Conservation (phyloP, 495 filamentous ascomycete species). For the Podospora anserina region DNA sequence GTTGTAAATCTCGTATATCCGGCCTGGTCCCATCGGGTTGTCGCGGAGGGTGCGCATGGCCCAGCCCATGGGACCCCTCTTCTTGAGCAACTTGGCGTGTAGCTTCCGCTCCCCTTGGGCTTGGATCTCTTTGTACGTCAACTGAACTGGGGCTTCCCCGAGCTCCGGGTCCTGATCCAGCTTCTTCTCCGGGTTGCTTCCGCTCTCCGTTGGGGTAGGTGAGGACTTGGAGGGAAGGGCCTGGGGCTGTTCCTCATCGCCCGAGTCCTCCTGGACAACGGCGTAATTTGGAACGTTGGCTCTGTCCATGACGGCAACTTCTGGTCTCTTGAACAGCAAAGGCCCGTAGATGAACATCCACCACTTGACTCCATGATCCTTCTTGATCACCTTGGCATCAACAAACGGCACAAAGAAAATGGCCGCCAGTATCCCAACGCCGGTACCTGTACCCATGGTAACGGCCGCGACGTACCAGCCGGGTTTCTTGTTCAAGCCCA, state of each 20-base stretch:
- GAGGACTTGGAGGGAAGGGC: slow-evolving; percentile 19
- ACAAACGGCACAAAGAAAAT: slow-evolving; percentile 65
- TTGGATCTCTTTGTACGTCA: slow-evolving; percentile 55
- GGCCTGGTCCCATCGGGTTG: slow-evolving; percentile 63
- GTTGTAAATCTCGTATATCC: slow-evolving; percentile 66
- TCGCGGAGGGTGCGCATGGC: slow-evolving; percentile 67
- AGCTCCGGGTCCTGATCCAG: slow-evolving; percentile 39
- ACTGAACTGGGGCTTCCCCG: slow-evolving; percentile 28
- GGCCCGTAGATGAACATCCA: slow-evolving; percentile 59
- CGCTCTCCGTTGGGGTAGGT: slow-evolving; percentile 16
- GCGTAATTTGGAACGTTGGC: slow-evolving; percentile 47
- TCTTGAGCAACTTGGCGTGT: slow-evolving; percentile 53
- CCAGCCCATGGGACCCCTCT: slow-evolving; percentile 64
- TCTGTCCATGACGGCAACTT: slow-evolving; percentile 36
- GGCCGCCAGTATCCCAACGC: slow-evolving; percentile 48
- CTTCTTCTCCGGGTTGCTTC: slow-evolving; percentile 43
- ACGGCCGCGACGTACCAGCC: slow-evolving; percentile 49
- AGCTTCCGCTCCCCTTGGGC: slow-evolving; percentile 48
- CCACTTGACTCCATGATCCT: slow-evolving; percentile 56
- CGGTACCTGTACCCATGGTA: slow-evolving; percentile 57
- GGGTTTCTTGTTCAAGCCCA: slow-evolving; percentile 46
- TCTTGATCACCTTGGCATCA: slow-evolving; percentile 54
- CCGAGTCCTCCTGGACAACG: slow-evolving; percentile 55
- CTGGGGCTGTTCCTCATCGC: slow-evolving; percentile 26
- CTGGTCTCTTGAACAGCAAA: slow-evolving; percentile 50